These are phyloP conservation scores for Mallotus repandus DNA, from an alignment of 441 rosid species.

Conservation along the genomic window DNA sequence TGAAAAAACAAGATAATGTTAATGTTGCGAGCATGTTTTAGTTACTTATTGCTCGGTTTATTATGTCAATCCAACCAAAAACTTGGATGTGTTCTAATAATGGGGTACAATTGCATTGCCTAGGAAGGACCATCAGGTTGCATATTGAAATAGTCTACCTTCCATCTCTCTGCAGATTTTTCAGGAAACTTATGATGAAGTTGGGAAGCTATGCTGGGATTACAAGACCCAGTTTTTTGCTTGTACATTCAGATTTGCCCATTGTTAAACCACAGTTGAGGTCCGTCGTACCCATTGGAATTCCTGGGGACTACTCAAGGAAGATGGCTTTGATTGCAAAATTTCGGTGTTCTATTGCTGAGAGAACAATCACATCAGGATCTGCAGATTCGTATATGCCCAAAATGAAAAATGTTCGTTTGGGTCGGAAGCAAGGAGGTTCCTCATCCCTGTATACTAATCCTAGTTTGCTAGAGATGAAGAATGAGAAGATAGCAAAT, in stretches of 20 bases:
- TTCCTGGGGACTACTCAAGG: constrained; percentile 31
- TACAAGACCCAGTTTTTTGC: constrained; percentile 53
- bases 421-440: constrained; percentile 40
- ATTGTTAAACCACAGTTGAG: constrained; percentile 37
- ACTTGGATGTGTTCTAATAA: neutral
- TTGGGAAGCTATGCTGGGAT: constrained; percentile 54
- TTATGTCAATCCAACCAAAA: neutral
- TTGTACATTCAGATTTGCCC: constrained; percentile 58
- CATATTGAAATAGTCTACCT: neutral
- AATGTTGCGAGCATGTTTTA: no score
- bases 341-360: constrained; percentile 46
- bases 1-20: neutral
- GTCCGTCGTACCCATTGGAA: constrained; percentile 27
- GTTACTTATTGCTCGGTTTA: neutral
- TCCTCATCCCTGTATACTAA: constrained; percentile 65
- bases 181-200: constrained; percentile 41
- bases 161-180: constrained; percentile 28
- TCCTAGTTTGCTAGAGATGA: constrained; percentile 73
- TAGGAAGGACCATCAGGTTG: neutral
- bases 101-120: neutral
- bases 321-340: constrained; percentile 31
- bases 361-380: constrained; percentile 41
- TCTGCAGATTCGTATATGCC: constrained; percentile 39
- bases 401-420: constrained; percentile 30
- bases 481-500: constrained; percentile 62